A percentile compares a stretch with the other conserved stretches of the same genome.
Evolutionary conservation across 2,329 filamentous ascomycete species (phyloP).

Genomic region (Pyrenophora graminea): DNA sequence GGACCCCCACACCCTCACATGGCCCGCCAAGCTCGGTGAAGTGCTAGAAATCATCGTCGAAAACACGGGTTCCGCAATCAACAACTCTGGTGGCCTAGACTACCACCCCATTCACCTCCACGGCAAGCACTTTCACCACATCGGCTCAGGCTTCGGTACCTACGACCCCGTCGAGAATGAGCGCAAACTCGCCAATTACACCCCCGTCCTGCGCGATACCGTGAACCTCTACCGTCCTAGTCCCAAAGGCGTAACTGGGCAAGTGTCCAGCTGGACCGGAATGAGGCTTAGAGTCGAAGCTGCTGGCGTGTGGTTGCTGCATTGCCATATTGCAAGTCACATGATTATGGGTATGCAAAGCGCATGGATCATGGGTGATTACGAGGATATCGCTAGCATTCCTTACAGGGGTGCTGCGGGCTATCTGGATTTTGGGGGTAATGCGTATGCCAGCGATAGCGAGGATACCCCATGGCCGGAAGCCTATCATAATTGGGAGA

Average conservation of each 20-base stretch:
- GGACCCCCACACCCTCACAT: conserved; percentile 57
- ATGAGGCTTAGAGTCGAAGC: conserved; percentile 61
- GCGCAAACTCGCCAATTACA: conserved; percentile 39
- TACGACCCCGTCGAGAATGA: conserved; percentile 59
- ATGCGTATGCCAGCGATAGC: conserved; percentile 47
- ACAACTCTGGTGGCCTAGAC: conserved; percentile 30
- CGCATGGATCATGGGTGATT: conserved; percentile 54
- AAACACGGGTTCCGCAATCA: conserved; percentile 35
- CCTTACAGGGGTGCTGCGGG: conserved; percentile 46
- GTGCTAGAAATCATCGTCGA: conserved; percentile 59
- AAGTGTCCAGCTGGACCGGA: conserved; percentile 61
- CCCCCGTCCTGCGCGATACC: conserved; percentile 52
- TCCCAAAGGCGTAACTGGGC: conserved; percentile 45
- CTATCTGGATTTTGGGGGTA: conserved; percentile 52
- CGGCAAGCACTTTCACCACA: conserved; percentile 59
- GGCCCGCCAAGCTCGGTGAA: conserved; percentile 61
- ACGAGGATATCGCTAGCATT: conserved; percentile 43
- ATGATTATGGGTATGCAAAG: conserved; percentile 61
- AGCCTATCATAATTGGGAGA: conserved; percentile 18
- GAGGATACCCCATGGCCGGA: conserved; percentile 10
- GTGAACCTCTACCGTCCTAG: conserved; percentile 63
- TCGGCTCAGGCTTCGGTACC: conserved; percentile 58
- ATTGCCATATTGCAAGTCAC: conserved; percentile 64
- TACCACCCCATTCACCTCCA: conserved; percentile 61
- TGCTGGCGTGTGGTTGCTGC: conserved; percentile 65